A percentile compares a stretch with the other conserved stretches of the same genome.
Conservation (phyloP, 176 grass and related monocot genomes). For the Elymus sibiricus region DNA sequence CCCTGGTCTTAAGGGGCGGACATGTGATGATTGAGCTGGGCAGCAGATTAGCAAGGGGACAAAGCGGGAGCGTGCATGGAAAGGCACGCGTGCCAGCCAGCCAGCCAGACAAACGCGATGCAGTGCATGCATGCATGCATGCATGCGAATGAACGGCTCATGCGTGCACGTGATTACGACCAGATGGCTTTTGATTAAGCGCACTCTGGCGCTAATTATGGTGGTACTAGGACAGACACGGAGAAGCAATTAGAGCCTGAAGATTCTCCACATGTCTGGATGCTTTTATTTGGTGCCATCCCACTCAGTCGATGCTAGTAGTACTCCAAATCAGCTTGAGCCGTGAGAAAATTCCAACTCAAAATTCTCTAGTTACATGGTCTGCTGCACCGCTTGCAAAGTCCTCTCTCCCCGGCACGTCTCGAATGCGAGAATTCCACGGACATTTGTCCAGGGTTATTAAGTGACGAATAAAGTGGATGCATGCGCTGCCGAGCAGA, state of each 20-base stretch:
- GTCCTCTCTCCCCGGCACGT: too few relatives aligned
- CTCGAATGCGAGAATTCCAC: too few relatives aligned
- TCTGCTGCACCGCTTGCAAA: too few relatives aligned
- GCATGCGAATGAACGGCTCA: conserved; percentile 1
- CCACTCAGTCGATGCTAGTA: neutral
- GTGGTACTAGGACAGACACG: neutral
- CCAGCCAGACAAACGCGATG: neutral
- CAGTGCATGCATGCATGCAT: neutral
- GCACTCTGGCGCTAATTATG: neutral
- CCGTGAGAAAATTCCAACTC: too few relatives aligned
- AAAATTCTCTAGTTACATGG: too few relatives aligned
- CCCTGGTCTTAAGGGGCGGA: neutral
- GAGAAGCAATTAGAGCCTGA: neutral
- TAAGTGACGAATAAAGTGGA: too few relatives aligned
- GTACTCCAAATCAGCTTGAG: too few relatives aligned
- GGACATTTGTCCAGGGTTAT: too few relatives aligned
- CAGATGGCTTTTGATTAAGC: neutral
- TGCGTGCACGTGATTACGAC: conserved; percentile 15
- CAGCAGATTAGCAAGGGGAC: neutral
- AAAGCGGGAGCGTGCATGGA: conserved; percentile 26
- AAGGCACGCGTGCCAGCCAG: neutral
- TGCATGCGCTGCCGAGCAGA: too few relatives aligned
- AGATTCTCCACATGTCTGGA: neutral
- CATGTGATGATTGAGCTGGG: neutral
- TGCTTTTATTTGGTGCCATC: neutral